Evolutionary conservation across 306 rosid species (phyloP).

Genomic region (Sicyos baderoa): DNA sequence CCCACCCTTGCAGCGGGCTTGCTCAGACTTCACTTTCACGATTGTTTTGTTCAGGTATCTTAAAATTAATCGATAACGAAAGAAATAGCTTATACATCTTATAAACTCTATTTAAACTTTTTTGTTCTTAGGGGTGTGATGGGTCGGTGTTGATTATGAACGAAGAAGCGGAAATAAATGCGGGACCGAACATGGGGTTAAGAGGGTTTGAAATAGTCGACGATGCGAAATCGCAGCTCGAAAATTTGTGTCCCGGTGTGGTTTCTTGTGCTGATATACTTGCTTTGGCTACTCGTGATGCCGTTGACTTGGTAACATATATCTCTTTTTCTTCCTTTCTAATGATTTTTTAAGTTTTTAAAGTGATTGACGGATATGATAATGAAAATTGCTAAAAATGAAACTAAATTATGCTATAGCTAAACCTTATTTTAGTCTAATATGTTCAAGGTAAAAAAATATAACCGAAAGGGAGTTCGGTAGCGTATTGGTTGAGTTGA

Average conservation of each 20-base stretch:
- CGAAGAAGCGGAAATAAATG: slow-evolving; percentile 40
- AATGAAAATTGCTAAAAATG: too few species aligned
- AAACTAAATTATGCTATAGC: too few species aligned
- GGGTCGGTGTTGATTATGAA: slow-evolving; percentile 44
- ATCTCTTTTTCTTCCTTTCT: too few species aligned
- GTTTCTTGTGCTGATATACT: slow-evolving; percentile 64
- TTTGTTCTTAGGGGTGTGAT: slow-evolving; percentile 46
- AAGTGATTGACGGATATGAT: too few species aligned
- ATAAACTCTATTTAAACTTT: background rate
- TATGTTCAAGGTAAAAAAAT: too few species aligned
- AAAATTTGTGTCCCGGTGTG: slow-evolving; percentile 50
- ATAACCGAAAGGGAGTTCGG: too few species aligned
- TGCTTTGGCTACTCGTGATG: slow-evolving; percentile 69
- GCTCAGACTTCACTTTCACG: slow-evolving; percentile 64
- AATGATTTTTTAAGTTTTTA: too few species aligned
- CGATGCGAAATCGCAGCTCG: slow-evolving; percentile 59
- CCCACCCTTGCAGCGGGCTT: slow-evolving; percentile 51
- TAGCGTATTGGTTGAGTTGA: too few species aligned
- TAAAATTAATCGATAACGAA: too few species aligned
- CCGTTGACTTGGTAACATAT: slow-evolving; percentile 38
- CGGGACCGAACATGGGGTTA: slow-evolving; percentile 45
- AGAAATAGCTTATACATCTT: too few species aligned
- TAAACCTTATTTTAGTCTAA: too few species aligned
- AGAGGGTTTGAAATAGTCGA: slow-evolving; percentile 72
- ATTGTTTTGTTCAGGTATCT: slow-evolving; percentile 39